Base-by-base conservation (phyloP, 306 rosid species). In the Argentina anserina region DNA sequence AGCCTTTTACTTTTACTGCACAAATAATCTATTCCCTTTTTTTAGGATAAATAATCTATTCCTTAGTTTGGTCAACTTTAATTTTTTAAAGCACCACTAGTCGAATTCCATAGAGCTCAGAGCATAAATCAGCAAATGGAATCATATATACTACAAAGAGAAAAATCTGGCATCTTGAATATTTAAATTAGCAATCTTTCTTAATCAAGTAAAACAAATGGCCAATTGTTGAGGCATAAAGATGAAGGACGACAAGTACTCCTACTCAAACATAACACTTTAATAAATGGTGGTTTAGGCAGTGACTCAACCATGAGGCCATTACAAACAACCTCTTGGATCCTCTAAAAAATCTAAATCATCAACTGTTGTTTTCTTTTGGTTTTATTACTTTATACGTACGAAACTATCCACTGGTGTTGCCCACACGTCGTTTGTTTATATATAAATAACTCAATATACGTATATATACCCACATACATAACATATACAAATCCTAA, bases 1-100 rank as follows among this genome's bases (percentile, higher is more conserved):
- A 69, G 11, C 65, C 52, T 52, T 70, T 53, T 70, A 10, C 63
- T 36, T 70, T 70, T 36, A 55, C 66, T 17, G 26, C 26, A 55
- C 20, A 59, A 29, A 2, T 59, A 55, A 28, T 39, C n/a, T 25
- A 28, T 55, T 55, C 39, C 28, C n/a, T n/a, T n/a, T n/a, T n/a
- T n/a, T n/a, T n/a, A n/a, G n/a, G n/a, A n/a, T n/a, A n/a, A 39
- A 29, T 59, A 55, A 28, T 39, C n/a, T 25, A 28, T 55, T 55
- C 39, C 28, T 29, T 37, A 26, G 29, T 25, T 37, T 39, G 59
- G 17, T 25, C 40, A 23, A 53, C 40, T 39, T 41, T n/a, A n/a
- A n/a, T n/a, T n/a, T 40, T 8, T 5, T 31, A 37, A 33, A 47
- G 60, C 74, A 21, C 64, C 74, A 52, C 34, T 26, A 70, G 34